These are phyloP conservation scores for Turnera subulata DNA, from an alignment of 345 rosid species.

Conservation along the genomic window DNA sequence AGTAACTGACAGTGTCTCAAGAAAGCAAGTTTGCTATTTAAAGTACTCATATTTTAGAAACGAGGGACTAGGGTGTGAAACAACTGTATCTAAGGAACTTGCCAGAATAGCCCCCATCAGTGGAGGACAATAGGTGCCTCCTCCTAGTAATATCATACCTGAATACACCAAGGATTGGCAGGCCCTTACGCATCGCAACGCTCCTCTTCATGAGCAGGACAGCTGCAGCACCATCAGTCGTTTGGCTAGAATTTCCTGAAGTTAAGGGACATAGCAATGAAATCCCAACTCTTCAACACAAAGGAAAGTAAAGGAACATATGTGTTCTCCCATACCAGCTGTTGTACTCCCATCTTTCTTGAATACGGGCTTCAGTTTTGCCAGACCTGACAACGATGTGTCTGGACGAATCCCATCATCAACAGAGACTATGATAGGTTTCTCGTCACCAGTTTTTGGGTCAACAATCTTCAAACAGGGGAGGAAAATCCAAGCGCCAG, in stretches of 20 bases:
- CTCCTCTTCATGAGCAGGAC: slow-evolving; percentile 93
- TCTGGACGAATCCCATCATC: slow-evolving; percentile 89
- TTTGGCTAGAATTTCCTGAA: slow-evolving; percentile 91
- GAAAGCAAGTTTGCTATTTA: too few species aligned
- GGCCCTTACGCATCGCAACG: slow-evolving; percentile 73
- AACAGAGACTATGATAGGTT: slow-evolving; percentile 48
- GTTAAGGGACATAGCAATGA: too few species aligned
- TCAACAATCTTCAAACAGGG: slow-evolving; percentile 74
- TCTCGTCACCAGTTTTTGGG: slow-evolving; percentile 76
- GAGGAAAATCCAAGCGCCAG: too few species aligned
- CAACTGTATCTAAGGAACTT: too few species aligned
- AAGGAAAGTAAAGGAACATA: too few species aligned
- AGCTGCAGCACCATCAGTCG: slow-evolving; percentile 97
- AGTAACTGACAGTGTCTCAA: too few species aligned
- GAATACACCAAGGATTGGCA: slow-evolving; percentile 88
- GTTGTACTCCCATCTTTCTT: slow-evolving; percentile 80
- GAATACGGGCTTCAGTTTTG: slow-evolving; percentile 83
- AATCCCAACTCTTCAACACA: too few species aligned
- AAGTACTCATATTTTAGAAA: too few species aligned
- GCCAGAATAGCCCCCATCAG: too few species aligned
- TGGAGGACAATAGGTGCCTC: too few species aligned
- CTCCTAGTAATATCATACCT: too few species aligned
- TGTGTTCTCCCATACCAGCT: slow-evolving; percentile 53
- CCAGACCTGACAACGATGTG: slow-evolving; percentile 55
- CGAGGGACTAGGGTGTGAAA: too few species aligned